These are phyloP conservation scores for Daldinia sp. DNA, from an alignment of 2,329 filamentous ascomycete genomes.

Conservation along the genomic window DNA sequence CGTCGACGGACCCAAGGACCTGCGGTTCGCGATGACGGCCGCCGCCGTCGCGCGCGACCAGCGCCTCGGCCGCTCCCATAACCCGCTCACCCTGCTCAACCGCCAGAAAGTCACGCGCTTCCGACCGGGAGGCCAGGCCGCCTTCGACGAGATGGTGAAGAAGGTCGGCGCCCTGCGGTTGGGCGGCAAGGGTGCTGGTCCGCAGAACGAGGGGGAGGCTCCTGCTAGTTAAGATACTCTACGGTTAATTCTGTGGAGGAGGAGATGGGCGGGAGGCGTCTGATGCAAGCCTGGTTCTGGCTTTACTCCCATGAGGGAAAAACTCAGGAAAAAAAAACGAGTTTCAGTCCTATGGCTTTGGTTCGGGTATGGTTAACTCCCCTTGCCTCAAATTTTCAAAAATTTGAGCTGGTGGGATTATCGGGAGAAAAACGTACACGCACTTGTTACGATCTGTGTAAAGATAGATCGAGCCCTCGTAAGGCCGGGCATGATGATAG, in stretches of 20 bases:
- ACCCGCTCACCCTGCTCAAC: conserved; percentile 81
- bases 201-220: neutral
- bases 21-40: conserved; percentile 94
- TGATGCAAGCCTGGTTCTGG: neutral
- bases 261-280: neutral
- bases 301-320: neutral
- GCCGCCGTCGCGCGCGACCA: conserved; percentile 79
- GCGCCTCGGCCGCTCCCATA: conserved; percentile 67
- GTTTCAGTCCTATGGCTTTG: neutral
- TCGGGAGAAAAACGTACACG: neutral
- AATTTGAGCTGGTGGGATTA: neutral
- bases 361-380: neutral
- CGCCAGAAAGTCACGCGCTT: conserved; percentile 85
- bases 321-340: neutral
- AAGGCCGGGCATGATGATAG: neutral
- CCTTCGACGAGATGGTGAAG: conserved; percentile 74
- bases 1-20: conserved; percentile 92
- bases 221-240: neutral
- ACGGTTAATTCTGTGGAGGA: neutral
- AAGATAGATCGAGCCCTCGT: neutral
- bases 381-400: too few relatives aligned
- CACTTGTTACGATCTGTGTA: conserved; percentile 10
- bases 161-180: conserved; percentile 55
- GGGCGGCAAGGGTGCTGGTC: conserved; percentile 29
- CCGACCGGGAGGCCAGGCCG: conserved; percentile 73